A percentile compares a stretch with the other conserved stretches of the same genome.
These are phyloP conservation scores for Astrothelium macrocarpum DNA, from an alignment of 495 filamentous ascomycete species.

Conservation along the genomic window DNA sequence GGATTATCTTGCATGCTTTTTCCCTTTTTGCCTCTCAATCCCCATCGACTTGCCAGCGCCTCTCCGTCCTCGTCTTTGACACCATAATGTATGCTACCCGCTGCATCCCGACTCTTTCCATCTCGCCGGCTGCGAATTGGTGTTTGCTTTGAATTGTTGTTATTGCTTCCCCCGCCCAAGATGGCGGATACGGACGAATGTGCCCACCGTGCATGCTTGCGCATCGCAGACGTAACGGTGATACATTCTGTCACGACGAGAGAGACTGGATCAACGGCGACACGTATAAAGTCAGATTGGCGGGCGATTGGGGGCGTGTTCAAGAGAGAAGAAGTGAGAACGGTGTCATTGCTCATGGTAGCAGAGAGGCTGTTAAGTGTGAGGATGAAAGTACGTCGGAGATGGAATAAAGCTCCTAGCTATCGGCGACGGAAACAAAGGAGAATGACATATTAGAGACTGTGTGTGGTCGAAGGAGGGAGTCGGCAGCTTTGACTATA, in stretches of 20 bases:
- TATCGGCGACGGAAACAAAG: neutral
- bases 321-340: neutral
- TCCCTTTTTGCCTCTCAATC: constrained; percentile 88
- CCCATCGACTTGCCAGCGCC: constrained; percentile 62
- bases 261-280: constrained; percentile 89
- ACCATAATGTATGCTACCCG: constrained; percentile 7
- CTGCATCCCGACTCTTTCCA: constrained; percentile 21
- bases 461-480: neutral
- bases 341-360: constrained; percentile 10
- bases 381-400: neutral
- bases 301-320: neutral
- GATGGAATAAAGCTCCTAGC: neutral
- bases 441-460: neutral
- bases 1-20: constrained; percentile 99
- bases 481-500: neutral
- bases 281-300: constrained; percentile 35
- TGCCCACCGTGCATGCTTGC: constrained; percentile 92
- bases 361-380: neutral
- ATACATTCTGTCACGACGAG: constrained; percentile 98
- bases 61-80: constrained; percentile 37
- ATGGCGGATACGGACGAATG: constrained; percentile 96
- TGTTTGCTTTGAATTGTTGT: constrained; percentile 18
- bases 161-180: constrained; percentile 54
- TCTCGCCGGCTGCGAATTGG: constrained; percentile 12
- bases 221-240: constrained; percentile 93